phyloP scores from a whole-genome alignment of 2,329 filamentous ascomycete species.

The Aspergillus sp. region DNA sequence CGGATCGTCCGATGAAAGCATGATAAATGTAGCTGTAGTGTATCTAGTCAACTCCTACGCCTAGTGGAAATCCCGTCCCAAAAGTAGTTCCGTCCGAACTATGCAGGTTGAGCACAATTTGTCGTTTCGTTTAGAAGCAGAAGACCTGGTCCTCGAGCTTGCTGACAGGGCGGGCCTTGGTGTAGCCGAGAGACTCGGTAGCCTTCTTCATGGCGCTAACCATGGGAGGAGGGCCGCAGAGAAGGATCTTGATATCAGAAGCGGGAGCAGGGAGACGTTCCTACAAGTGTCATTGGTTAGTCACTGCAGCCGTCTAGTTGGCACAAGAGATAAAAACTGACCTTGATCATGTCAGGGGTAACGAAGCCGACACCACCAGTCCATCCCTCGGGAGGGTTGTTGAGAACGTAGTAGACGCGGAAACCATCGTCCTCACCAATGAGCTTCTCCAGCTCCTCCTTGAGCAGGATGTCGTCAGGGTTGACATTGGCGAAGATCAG shows the following conservation, averaged over 20 bases:
- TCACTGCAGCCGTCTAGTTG: background rate
- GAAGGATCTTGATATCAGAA: slow-evolving; percentile 84
- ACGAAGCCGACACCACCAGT: slow-evolving; percentile 91
- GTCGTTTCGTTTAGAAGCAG: slow-evolving; percentile 66
- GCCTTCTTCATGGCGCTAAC: slow-evolving; percentile 96
- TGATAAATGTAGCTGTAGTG: background rate
- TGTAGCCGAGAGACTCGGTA: slow-evolving; percentile 81
- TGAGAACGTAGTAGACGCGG: slow-evolving; percentile 90
- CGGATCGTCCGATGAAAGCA: background rate
- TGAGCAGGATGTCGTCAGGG: slow-evolving; percentile 85
- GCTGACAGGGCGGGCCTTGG: slow-evolving; percentile 91
- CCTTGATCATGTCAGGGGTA: slow-evolving; percentile 91
- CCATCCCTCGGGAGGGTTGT: slow-evolving; percentile 93
- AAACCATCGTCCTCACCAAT: slow-evolving; percentile 76
- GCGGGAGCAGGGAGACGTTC: slow-evolving; percentile 72
- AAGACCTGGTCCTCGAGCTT: slow-evolving; percentile 98
- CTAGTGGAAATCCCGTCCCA: background rate
- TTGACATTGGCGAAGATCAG: slow-evolving; percentile 98
- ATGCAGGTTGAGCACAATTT: background rate
- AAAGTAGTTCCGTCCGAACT: background rate
- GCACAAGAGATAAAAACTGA: slow-evolving; percentile 39
- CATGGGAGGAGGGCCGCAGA: slow-evolving; percentile 97
- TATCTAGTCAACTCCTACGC: background rate
- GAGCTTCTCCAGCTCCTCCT: slow-evolving; percentile 83
- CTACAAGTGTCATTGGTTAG: slow-evolving; percentile 23